Conservation (phyloP, 768 basidiomycete species). For the Boletus rex-veris region DNA sequence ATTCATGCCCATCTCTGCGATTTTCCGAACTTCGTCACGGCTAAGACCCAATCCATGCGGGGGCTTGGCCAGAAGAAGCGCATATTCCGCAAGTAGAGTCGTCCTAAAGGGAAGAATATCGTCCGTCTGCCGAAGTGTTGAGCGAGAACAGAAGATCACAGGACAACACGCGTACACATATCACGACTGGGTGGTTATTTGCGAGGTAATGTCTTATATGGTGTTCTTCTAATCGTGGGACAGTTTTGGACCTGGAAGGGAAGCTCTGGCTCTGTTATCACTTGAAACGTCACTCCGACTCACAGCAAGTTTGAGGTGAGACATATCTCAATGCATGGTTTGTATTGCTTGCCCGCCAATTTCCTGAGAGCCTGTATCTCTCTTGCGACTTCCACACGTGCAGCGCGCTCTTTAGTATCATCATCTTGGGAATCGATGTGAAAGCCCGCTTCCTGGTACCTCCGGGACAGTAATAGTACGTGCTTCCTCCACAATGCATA, state of each 20-base stretch:
- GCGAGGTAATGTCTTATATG: slow-evolving; percentile 68
- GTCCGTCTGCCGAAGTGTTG: slow-evolving; percentile 57
- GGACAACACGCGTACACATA: slow-evolving; percentile 54
- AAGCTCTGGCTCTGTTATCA: neutral
- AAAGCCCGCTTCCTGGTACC: slow-evolving; percentile 15
- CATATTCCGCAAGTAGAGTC: slow-evolving; percentile 73
- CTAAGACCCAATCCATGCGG: slow-evolving; percentile 70
- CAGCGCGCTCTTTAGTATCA: slow-evolving; percentile 17
- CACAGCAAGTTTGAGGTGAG: slow-evolving; percentile 75
- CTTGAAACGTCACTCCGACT: slow-evolving; percentile 22
- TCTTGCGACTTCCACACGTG: slow-evolving; percentile 18
- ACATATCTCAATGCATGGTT: slow-evolving; percentile 74
- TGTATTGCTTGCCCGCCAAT: slow-evolving; percentile 31
- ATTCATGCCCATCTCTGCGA: slow-evolving; percentile 63
- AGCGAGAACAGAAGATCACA: neutral
- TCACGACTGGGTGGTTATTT: slow-evolving; percentile 63
- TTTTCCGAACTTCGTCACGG: slow-evolving; percentile 49
- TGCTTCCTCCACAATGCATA: slow-evolving; percentile 24
- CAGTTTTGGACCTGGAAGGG: slow-evolving; percentile 61
- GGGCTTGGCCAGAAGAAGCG: slow-evolving; percentile 66
- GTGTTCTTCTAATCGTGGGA: slow-evolving; percentile 58
- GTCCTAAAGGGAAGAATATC: slow-evolving; percentile 78
- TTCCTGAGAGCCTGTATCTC: slow-evolving; percentile 21
- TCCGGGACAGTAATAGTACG: slow-evolving; percentile 17
- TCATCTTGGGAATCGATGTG: slow-evolving; percentile 2